Evolutionary conservation across 768 basidiomycete genomes (phyloP).

Genomic region (Kwoniella mangroviensis): DNA sequence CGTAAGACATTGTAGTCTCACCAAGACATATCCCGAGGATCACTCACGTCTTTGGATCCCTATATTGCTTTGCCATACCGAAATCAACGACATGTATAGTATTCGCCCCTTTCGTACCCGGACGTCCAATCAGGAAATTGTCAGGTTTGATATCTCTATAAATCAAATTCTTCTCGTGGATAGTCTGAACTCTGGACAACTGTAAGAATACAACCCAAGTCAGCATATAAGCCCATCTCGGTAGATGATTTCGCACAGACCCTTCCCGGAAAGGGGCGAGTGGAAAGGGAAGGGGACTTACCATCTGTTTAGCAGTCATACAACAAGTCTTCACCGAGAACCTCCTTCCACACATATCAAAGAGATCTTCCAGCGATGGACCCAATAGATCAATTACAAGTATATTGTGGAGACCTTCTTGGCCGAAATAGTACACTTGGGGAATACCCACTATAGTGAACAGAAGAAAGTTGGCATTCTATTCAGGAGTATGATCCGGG

Average conservation of each 20-base stretch:
- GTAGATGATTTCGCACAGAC: background rate
- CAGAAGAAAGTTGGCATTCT: conserved; percentile 12
- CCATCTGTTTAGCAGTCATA: conserved; percentile 99
- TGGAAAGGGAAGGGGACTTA: conserved; percentile 58
- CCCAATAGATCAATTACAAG: conserved; percentile 97
- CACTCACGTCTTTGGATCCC: conserved; percentile 84
- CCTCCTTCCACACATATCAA: conserved; percentile 98
- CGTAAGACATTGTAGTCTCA: background rate
- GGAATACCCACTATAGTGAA: conserved; percentile 80
- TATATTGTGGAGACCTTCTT: conserved; percentile 98
- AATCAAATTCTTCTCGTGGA: conserved; percentile 99
- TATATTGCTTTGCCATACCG: conserved; percentile 99
- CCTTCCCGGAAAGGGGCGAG: no score
- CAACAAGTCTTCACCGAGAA: conserved; percentile 98
- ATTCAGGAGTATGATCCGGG: background rate
- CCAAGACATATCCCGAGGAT: no score
- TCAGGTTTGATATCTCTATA: conserved; percentile 99
- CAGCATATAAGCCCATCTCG: background rate
- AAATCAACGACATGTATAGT: conserved; percentile 82
- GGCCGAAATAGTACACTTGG: conserved; percentile 99
- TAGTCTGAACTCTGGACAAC: conserved; percentile 94
- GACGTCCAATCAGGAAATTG: conserved; percentile 95
- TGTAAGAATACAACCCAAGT: conserved; percentile 54
- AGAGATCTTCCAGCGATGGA: conserved; percentile 94
- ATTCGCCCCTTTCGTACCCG: conserved; percentile 87